phyloP scores from a whole-genome alignment of 2,329 filamentous ascomycete genomes.

The Furcasterigmium sp. region DNA sequence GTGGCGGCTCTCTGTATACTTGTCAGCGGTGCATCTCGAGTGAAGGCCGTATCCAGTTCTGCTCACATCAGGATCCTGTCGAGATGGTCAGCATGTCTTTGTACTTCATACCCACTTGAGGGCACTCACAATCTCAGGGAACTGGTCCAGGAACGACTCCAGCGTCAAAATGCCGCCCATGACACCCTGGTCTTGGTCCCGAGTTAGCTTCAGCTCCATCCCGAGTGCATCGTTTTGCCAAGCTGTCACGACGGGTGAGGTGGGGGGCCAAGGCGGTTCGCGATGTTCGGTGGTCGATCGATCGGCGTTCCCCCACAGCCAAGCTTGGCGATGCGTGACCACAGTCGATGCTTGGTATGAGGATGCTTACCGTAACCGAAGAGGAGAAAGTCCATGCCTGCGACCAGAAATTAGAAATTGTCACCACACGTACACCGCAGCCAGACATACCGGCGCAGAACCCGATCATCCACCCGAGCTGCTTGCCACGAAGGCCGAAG shows the following conservation, averaged over 20 bases:
- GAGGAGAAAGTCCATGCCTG: conserved; percentile 61
- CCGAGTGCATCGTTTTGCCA: not conserved
- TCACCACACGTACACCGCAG: not conserved
- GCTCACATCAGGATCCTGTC: conserved; percentile 1
- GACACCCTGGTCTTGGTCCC: conserved; percentile 63
- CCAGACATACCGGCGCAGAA: conserved; percentile 50
- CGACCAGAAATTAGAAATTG: not conserved
- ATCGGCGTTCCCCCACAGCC: not conserved
- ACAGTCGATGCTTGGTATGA: not conserved
- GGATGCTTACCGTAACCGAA: conserved; percentile 45
- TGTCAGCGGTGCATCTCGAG: not conserved
- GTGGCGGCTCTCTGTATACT: conserved; percentile 20
- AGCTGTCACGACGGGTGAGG: not conserved
- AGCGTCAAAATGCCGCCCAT: conserved; percentile 73
- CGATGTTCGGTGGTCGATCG: not conserved
- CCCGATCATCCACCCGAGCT: conserved; percentile 64
- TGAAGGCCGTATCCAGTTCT: not conserved
- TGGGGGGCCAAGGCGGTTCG: not conserved
- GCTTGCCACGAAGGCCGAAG: conserved; percentile 60
- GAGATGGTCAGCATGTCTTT: not conserved
- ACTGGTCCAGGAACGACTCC: conserved; percentile 49
- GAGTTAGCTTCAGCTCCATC: conserved; percentile 11
- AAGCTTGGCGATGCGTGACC: not conserved
- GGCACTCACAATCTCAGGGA: conserved; percentile 37
- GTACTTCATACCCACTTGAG: not conserved